These are phyloP conservation scores for Trametes polyzona DNA, from an alignment of 1,284 basidiomycete genomes.

Conservation along the genomic window DNA sequence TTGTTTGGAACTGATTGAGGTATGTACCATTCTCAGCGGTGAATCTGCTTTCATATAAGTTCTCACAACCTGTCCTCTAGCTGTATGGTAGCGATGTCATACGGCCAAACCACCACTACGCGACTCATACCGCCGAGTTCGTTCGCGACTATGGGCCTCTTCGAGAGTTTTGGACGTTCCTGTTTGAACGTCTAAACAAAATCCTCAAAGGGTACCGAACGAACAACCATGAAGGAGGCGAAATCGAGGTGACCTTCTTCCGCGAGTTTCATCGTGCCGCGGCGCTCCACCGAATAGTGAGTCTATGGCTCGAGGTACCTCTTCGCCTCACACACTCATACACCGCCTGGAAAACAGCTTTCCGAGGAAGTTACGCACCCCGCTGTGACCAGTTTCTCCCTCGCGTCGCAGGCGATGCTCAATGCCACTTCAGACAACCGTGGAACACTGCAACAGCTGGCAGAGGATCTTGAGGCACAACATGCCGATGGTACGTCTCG, in stretches of 20 bases:
- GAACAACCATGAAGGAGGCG: slow-evolving; percentile 36
- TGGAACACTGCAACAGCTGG: slow-evolving; percentile 14
- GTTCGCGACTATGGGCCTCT: slow-evolving; percentile 39
- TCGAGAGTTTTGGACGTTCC: slow-evolving; percentile 42
- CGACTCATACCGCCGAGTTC: slow-evolving; percentile 30
- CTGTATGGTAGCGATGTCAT: slow-evolving; percentile 33
- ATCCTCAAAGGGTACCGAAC: slow-evolving; percentile 41
- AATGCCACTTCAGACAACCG: slow-evolving; percentile 3
- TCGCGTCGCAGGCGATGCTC: neutral
- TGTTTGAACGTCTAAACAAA: slow-evolving; percentile 43
- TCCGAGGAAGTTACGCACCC: neutral
- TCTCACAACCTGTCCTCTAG: slow-evolving; percentile 18
- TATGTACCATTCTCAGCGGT: neutral
- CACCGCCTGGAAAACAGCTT: neutral
- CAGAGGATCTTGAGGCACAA: neutral
- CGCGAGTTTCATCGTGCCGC: slow-evolving; percentile 37
- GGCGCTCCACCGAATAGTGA: slow-evolving; percentile 27
- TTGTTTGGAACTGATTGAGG: slow-evolving; percentile 26
- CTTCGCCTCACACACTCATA: neutral
- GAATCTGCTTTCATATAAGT: neutral
- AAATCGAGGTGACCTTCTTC: slow-evolving; percentile 40
- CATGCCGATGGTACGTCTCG: neutral
- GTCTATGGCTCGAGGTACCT: neutral
- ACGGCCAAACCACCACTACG: slow-evolving; percentile 39
- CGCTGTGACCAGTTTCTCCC: neutral